Percentiles rank a stretch among this genome's conserved stretches.
Conservation (phyloP, 1,139 yeast species). For the Blastobotrys raffinosifermentans region DNA sequence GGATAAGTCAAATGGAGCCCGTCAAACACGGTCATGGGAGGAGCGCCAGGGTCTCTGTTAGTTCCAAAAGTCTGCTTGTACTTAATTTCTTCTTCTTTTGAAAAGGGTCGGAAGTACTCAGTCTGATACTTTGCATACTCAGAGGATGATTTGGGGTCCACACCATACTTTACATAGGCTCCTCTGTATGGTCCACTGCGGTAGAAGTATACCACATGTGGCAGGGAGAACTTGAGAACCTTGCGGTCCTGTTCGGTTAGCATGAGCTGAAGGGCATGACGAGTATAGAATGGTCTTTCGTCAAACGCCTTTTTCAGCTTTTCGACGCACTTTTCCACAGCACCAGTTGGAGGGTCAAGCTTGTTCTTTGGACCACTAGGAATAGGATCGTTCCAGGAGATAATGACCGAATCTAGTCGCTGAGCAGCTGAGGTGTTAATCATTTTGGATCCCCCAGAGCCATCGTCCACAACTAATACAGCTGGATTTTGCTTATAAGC, state of each 20-base stretch:
- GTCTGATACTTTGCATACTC: constrained; percentile 68
- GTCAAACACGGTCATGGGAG: constrained; percentile 43
- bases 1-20: constrained; percentile 66
- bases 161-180: constrained; percentile 72
- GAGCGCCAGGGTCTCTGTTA: constrained; percentile 5
- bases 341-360: constrained; percentile 34
- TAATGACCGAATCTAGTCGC: constrained; percentile 33
- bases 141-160: constrained; percentile 59
- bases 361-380: constrained; percentile 44
- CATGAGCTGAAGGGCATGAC: constrained; percentile 58
- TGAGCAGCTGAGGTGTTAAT: constrained; percentile 31
- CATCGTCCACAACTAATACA: constrained; percentile 52
- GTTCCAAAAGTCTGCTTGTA: constrained; percentile 18
- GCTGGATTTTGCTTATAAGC: constrained; percentile 54
- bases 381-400: constrained; percentile 41
- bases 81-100: constrained; percentile 31
- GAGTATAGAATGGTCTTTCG: constrained; percentile 77
- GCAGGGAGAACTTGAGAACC: constrained; percentile 63
- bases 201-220: constrained; percentile 73
- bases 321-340: constrained; percentile 43
- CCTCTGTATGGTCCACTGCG: constrained; percentile 95
- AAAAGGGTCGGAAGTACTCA: constrained; percentile 66
- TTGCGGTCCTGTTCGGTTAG: constrained; percentile 46
- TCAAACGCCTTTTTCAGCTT: constrained; percentile 52
- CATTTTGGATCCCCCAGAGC: constrained; percentile 28